Base-by-base conservation (phyloP, 2,329 filamentous ascomycete species). In the Colletotrichum trifolii region DNA sequence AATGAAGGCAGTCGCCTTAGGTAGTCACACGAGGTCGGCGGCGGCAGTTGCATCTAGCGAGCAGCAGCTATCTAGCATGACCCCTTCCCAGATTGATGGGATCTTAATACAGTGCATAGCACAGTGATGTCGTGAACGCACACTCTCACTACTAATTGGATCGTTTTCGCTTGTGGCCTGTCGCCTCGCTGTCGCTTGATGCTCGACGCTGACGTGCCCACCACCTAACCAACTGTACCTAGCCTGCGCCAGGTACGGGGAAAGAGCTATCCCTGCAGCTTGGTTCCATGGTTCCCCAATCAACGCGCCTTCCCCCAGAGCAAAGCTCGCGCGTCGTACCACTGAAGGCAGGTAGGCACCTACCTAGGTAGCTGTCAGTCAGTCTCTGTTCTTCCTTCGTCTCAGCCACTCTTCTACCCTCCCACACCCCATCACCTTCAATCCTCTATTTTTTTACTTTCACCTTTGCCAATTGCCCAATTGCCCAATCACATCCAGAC, bases 201-300 rank as follows among this genome's bases (percentile, higher is more conserved):
- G 25, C 25, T 25, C 5, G 4, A 25, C 25, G 25, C 25, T 25
- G 25, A 25, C 25, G 25, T 25, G 25, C 25, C 25, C 4, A 25
- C 25, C 25, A 4, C 3, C 25, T 25, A 5, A 25, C 25, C 25
- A 4, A 25, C 25, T 25, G 25, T 25, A 25, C 25, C 25, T 25
- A 25, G 25, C 25, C 25, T 25, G 25, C 25, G 25, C 25, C 25
- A 66, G 43, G 48, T 67, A 49, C 56, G 7, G 43, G 42, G 54
- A 54, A 39, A 50, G 46, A 57, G 65, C 60, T 60, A 49, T 60
- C 54, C 60, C 60, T 64, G 60, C 64, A 64, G 50, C 59, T 66
- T 57, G 40, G 63, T 60, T 65, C 60, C 60, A 65, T 57, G 40
- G 63, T 64, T 65, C 60, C 60, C 67, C 67, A 69, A 69, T 69